Base-by-base conservation (phyloP, 1,139 yeast species). In the Magnusiomyces ingens region DNA sequence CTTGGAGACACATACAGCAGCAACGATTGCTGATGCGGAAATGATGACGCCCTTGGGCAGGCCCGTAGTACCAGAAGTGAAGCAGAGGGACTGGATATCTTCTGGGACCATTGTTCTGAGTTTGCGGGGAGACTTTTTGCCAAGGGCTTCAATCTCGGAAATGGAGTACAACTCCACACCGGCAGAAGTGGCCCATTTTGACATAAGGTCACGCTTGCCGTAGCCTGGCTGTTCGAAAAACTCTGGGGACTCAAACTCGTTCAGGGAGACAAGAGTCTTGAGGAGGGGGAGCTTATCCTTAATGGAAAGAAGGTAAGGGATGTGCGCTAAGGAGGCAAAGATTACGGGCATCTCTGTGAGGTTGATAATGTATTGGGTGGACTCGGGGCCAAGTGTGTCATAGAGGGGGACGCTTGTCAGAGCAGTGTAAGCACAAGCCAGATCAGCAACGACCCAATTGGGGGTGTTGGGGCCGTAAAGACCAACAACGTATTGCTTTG, bases 1-100 rank as follows among this genome's bases (percentile, higher is more conserved):
- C 61, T 50, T 65, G 65, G 66, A 26, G 60, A 64, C 48, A 63
- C 73, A 59, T 52, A 77, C 62, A 10, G 80, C 81, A 12, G 85
- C 74, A n/a, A 78, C 73, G 1, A 81, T 77, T 59, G 72, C 74
- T 44, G 67, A 67, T 54, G 85, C 88, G 6, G 79, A 72, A 59
- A 84, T 70, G 37, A 79, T 77, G n/a, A 82, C 91, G 48, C 91
- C 91, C 67, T 85, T 85, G 17, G 91, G 91, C 49, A 29, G n/a
- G 17, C 90, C 90, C 2, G 91, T 84, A 22, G 91, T 83, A 37
- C 91, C 91, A 6, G 90, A 82, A 13, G 95, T 86, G 68, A 85
- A 86, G 45, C 85, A 81, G 58, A 86, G 81, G 50, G 91, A 83
- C 60, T 81, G 79, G 17, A 76, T 58, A 40, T 83, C 76, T 5